A percentile compares a stretch with the other conserved stretches of the same genome.
phyloP scores from a whole-genome alignment of 306 rosid genomes.

The Quercus engelmannii region DNA sequence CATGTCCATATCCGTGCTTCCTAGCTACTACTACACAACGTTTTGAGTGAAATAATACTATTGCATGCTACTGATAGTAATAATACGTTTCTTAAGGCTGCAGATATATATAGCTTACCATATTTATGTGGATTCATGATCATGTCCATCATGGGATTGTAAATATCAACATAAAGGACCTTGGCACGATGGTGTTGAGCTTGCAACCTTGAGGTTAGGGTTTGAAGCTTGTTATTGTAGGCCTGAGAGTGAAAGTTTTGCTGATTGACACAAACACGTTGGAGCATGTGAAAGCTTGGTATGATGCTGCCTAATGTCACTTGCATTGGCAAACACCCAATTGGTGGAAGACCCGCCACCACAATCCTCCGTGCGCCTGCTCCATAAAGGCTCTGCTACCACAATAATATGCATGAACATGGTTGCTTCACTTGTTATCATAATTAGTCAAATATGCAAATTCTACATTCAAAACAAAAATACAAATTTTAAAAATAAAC shows the following conservation, averaged over 20 bases:
- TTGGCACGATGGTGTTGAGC: conserved; percentile 21
- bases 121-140: conserved; percentile 28
- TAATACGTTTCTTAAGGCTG: too few relatives aligned
- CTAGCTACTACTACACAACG: too few relatives aligned
- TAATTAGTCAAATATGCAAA: neutral
- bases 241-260: conserved; percentile 31
- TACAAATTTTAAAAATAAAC: too few relatives aligned
- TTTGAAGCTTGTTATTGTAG: conserved; percentile 40
- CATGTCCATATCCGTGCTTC: too few relatives aligned
- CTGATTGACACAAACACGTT: conserved; percentile 23
- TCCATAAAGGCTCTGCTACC: conserved; percentile 25
- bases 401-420: neutral
- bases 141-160: conserved; percentile 35
- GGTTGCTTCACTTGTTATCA: too few relatives aligned
- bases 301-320: conserved; percentile 6
- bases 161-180: conserved; percentile 33
- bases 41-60: too few relatives aligned
- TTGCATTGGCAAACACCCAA: conserved; percentile 44
- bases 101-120: conserved; percentile 11
- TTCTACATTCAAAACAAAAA: too few relatives aligned
- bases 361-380: conserved; percentile 34
- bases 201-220: conserved; percentile 12
- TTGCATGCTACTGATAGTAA: too few relatives aligned
- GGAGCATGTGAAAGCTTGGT: conserved; percentile 8
- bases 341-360: conserved; percentile 46